These are phyloP conservation scores for Ambrosiella cleistominuta DNA, from an alignment of 2,329 filamentous ascomycete species.

Conservation along the genomic window DNA sequence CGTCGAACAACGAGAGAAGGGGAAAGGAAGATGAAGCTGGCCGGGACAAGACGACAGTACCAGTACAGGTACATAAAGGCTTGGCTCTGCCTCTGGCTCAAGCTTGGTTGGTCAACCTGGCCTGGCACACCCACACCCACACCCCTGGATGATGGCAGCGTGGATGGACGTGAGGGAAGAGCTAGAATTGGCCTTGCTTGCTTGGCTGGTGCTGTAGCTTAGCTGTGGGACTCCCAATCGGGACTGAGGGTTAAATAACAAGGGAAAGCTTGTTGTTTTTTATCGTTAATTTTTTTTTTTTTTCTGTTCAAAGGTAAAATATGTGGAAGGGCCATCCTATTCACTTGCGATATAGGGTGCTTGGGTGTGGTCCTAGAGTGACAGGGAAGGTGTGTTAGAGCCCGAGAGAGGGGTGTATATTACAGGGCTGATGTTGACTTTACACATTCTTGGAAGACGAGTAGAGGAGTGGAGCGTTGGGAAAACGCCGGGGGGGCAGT, in stretches of 20 bases:
- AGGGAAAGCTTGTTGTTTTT: slow-evolving; percentile 3
- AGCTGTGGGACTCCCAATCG: background rate
- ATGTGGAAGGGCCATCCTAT: background rate
- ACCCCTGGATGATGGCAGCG: background rate
- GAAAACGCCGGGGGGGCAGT: no score
- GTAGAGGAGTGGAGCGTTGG: background rate
- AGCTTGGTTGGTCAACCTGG: background rate
- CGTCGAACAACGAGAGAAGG: background rate
- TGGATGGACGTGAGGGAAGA: background rate
- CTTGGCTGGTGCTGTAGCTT: background rate
- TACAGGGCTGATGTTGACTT: background rate
- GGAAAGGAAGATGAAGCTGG: slow-evolving; percentile 4
- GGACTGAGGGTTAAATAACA: background rate
- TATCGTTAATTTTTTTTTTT: background rate
- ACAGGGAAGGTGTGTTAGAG: background rate
- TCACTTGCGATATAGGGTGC: background rate
- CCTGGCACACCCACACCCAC: background rate
- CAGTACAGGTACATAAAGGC: slow-evolving; percentile 4
- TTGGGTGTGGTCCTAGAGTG: background rate
- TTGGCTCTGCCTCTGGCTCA: background rate
- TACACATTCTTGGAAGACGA: background rate
- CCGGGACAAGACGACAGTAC: slow-evolving; percentile 1
- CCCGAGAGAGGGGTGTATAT: background rate
- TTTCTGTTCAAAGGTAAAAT: background rate
- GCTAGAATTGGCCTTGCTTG: background rate